Percentiles rank a stretch among this genome's conserved stretches.
Evolutionary conservation across 1,139 yeast species (phyloP).

Genomic region (Candida tropicalis): DNA sequence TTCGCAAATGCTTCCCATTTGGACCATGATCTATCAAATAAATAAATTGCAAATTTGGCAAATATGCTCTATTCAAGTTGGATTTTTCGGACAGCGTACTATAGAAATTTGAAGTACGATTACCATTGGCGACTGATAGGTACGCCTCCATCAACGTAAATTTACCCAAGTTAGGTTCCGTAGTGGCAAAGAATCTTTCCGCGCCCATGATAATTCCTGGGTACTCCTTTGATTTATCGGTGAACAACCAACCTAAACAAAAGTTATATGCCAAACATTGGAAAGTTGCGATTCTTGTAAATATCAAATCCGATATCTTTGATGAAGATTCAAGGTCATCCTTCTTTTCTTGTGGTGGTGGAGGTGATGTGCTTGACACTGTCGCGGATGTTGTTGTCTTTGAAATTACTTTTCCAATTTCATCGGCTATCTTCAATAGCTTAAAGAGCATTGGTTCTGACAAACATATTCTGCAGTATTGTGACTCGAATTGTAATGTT

Average conservation of each 20-base stretch:
- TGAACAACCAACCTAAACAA: constrained; percentile 77
- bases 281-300: constrained; percentile 51
- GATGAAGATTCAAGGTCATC: not conserved
- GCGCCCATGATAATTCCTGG: constrained; percentile 81
- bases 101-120: constrained; percentile 52
- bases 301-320: not conserved
- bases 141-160: constrained; percentile 66
- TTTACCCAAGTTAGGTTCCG: constrained; percentile 65
- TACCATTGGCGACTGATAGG: constrained; percentile 66
- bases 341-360: constrained; percentile 1
- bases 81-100: constrained; percentile 48
- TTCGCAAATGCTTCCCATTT: constrained; percentile 39
- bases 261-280: constrained; percentile 66
- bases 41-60: constrained; percentile 66
- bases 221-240: constrained; percentile 40
- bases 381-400: not conserved
- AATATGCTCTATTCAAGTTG: constrained; percentile 60
- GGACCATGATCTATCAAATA: constrained; percentile 45
- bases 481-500: constrained; percentile 60
- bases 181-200: constrained; percentile 64
- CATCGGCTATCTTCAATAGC: constrained; percentile 29
- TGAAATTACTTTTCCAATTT: constrained; percentile 10
- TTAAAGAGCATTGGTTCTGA: constrained; percentile 54
- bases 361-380: not conserved
- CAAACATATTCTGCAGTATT: constrained; percentile 57